Evolutionary conservation across 2,329 filamentous ascomycete species (phyloP), one percentile per base, ranked within the genome.

Genomic region (Hysterium pulicare): DNA sequence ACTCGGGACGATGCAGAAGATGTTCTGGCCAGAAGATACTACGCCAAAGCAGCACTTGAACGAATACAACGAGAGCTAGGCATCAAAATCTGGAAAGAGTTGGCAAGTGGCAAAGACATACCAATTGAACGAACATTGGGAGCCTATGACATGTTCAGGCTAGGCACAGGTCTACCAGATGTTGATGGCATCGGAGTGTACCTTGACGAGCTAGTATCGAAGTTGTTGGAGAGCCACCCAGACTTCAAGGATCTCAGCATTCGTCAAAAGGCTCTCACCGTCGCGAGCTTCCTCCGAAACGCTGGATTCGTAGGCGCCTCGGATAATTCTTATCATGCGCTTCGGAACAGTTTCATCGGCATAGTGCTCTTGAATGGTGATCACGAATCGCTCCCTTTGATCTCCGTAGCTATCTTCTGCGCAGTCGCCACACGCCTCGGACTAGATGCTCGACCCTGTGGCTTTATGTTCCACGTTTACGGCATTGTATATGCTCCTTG

Each of bases 311-410:
- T 80, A 1, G 90, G 90, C 33, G 77, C 89, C 43, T 73, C 76
- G n/a, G 70, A 81, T n/a, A 78, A 81, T 6, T 80, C 84, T 41
- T 96, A 93, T 61, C 82, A 88, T 53, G 83, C 85, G 45, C 69
- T 97, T 44, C 81, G 87, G 48, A 95, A 97, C 66, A 94, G 87
- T 55, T 87, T 95, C 54, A 82, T 98, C 42, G 89, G 89, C 8
- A 75, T 94, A 47, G 88, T 87, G 3, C 72, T 97, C 33, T 82
- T 81, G 26, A 82, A 86, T 38, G 70, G 78, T 5, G 76, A 78
- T 0, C 89, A 95, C 57, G 83, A 87, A 21, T 91, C 90, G 1
- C 75, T 96, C 7, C 93, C 91, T 2, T 76, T 96, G 38, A 85
- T 96, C 47, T 93, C 89, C 2, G 85, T 85, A 42, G 85, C 84